These are phyloP conservation scores for Elongisporangium undulatum DNA, from an alignment of 352 stramenopile species.

Conservation along the genomic window DNA sequence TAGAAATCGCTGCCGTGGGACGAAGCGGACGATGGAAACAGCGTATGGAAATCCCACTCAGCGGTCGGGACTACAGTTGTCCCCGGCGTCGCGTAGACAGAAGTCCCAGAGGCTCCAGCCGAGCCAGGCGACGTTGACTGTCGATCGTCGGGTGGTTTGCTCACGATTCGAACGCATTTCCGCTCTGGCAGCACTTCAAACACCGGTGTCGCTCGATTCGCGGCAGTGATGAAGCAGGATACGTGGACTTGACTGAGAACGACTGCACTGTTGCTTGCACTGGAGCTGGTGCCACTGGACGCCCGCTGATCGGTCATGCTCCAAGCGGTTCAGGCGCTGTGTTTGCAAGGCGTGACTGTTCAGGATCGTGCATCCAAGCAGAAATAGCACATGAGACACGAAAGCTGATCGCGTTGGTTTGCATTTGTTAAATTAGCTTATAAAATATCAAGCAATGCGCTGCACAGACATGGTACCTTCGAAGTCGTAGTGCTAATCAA, in stretches of 20 bases:
- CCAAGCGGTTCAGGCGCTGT: no score
- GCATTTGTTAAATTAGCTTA: no score
- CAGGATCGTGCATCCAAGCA: no score
- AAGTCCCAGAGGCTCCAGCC: not conserved
- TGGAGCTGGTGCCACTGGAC: no score
- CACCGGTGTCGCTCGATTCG: slow-evolving; percentile 56
- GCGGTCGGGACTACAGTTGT: slow-evolving; percentile 8
- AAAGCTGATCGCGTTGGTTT: no score
- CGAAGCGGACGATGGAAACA: slow-evolving; percentile 44
- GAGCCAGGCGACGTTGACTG: not conserved
- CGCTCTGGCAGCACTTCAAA: slow-evolving; percentile 48
- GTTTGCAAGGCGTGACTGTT: no score
- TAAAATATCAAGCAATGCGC: no score
- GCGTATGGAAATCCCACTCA: slow-evolving; percentile 59
- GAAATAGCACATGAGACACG: no score
- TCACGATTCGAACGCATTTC: slow-evolving; percentile 39
- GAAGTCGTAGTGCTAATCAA: no score
- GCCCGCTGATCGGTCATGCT: no score
- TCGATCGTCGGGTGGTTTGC: slow-evolving; percentile 17
- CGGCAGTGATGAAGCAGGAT: slow-evolving; percentile 67
- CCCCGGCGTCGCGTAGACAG: not conserved
- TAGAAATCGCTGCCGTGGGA: slow-evolving; percentile 49
- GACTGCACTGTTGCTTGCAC: slow-evolving; percentile 3
- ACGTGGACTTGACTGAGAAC: slow-evolving; percentile 46
- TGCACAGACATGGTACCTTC: no score